Evolutionary conservation across 106 monocot genomes (phyloP), one percentile per base, ranked within the genome.

Genomic region (Dendrobium catenatum): DNA sequence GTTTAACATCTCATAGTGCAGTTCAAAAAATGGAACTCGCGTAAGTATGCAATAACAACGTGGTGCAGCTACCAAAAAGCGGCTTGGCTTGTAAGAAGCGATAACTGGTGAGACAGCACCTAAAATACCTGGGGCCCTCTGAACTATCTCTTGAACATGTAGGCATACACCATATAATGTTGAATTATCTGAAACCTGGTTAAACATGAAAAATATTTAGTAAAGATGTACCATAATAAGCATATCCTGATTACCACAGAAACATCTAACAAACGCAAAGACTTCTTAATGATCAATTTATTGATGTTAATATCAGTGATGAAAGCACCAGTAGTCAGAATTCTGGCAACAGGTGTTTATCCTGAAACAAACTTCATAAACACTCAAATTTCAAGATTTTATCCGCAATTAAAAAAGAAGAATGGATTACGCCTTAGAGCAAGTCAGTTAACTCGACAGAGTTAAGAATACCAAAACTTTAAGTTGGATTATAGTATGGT

Each of bases 1-100:
- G 91, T 98, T 98, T 80, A 98, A 80, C 94, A 98, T 98, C 88
- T 98, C 94, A 89, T 86, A 98, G 54, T 98, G 98, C 31, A 98
- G 88, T 83, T 98, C 98, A 85, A 98, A 98, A 80, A 91, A 94
- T n/a, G 98, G 98, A 47, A 98, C 89, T 84, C 86, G 89, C 55
- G 98, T 98, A 77, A 98, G 90, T 61, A 98, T 55, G 72, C 98
- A 98, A 83, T 98, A 98, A 85, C 98, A 98, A 22, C 98, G 93
- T 66, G 98, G 93, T 81, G 98, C 98, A 82, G 98, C 87, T 79
- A 98, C 94, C 82, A 95, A 86, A 84, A 89, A 95, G 66, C 93
- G 89, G 79, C 89, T 89, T 5, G 87, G 93, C 82, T 85, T 78
- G 66, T 83, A 82, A 77, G 89, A 49, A 58, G 55, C 83, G 16